Conservation (phyloP, 202 grass and related monocot genomes). For the Schoenoplectus tabernaemontani region DNA sequence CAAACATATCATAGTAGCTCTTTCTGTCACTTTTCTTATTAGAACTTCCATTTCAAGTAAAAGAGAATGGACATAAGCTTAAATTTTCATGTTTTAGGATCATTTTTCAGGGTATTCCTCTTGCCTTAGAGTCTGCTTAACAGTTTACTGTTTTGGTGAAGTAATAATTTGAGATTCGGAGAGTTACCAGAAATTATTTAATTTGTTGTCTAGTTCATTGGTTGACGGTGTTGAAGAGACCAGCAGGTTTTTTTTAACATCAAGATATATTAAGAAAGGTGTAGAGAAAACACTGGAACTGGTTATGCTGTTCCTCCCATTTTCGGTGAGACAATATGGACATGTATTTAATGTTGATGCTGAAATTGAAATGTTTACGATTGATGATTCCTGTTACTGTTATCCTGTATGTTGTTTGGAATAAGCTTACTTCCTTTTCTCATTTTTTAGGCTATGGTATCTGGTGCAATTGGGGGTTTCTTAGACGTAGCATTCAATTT, state of each 20-base stretch:
- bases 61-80: neutral
- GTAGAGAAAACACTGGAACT: neutral
- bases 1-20: neutral
- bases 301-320: neutral
- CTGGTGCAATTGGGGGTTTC: slow-evolving; percentile 91
- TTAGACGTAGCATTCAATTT: slow-evolving; percentile 96
- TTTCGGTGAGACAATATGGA: neutral
- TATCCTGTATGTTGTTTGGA: neutral
- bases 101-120: neutral
- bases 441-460: slow-evolving; percentile 70
- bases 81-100: neutral
- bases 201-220: neutral
- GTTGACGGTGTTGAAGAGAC: neutral
- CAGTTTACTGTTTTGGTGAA: neutral
- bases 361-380: neutral
- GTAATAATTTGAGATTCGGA: neutral
- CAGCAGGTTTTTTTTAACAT: neutral
- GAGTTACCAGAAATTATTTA: neutral
- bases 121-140: neutral
- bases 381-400: neutral
- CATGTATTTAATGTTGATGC: neutral
- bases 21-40: neutral
- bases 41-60: neutral
- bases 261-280: neutral
- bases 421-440: neutral